Percentiles rank a stretch among this genome's conserved stretches.
These are phyloP conservation scores for Candida tetrigidarum DNA, from an alignment of 1,139 yeast species.

Conservation along the genomic window DNA sequence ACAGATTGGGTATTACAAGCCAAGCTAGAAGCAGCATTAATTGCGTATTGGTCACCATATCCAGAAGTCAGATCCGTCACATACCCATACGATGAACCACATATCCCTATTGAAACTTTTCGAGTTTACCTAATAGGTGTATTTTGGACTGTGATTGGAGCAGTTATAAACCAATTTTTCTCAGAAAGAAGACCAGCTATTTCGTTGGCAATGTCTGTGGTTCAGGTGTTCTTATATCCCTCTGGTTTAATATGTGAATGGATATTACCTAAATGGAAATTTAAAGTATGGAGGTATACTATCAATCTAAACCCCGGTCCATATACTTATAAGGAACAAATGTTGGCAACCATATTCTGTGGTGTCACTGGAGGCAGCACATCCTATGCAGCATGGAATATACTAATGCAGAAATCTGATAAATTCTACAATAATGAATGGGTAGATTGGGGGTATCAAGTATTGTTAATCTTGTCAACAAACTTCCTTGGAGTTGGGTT, in stretches of 20 bases:
- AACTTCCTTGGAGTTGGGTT: slow-evolving; percentile 66
- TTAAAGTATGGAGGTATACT: slow-evolving; percentile 16
- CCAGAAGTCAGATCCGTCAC: slow-evolving; percentile 68
- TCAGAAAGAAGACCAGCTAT: slow-evolving; percentile 59
- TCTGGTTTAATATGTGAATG: slow-evolving; percentile 23
- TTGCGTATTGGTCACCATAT: slow-evolving; percentile 62
- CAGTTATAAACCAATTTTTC: slow-evolving; percentile 63
- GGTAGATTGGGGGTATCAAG: slow-evolving; percentile 55
- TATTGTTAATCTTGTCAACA: slow-evolving; percentile 53
- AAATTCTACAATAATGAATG: slow-evolving; percentile 44
- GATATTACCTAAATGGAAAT: slow-evolving; percentile 26
- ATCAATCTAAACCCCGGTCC: slow-evolving; percentile 33
- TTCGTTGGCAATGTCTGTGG: slow-evolving; percentile 40
- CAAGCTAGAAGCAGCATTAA: slow-evolving; percentile 49
- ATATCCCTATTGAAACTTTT: slow-evolving; percentile 55
- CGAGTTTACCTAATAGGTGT: slow-evolving; percentile 59
- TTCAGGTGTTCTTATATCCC: slow-evolving; percentile 30
- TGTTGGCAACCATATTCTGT: slow-evolving; percentile 30
- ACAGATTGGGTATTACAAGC: slow-evolving; percentile 33
- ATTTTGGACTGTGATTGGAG: slow-evolving; percentile 55
- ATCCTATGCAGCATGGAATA: slow-evolving; percentile 47
- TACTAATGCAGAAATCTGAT: slow-evolving; percentile 46
- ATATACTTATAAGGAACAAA: slow-evolving; percentile 32
- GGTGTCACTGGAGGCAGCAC: slow-evolving; percentile 36
- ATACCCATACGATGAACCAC: slow-evolving; percentile 56